Evolutionary conservation across 768 basidiomycete species (phyloP).

Genomic region (Mycena venus): DNA sequence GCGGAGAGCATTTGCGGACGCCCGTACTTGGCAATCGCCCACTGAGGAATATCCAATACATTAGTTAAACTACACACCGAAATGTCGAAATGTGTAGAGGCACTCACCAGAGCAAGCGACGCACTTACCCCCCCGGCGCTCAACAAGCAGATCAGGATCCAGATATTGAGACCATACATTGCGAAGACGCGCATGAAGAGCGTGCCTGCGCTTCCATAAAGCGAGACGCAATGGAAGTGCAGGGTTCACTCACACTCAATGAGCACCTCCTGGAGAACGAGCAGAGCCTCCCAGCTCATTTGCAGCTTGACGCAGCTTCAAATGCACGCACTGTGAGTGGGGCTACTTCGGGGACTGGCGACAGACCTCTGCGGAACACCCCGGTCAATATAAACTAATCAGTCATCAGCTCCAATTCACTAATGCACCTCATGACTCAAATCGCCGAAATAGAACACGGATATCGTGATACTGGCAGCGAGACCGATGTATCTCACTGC

Average conservation of each 20-base stretch:
- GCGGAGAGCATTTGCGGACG: slow-evolving; percentile 12
- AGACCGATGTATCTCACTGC: slow-evolving; percentile 14
- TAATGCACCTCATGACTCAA: slow-evolving; percentile 8
- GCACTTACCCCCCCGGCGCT: not conserved
- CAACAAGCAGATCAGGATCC: slow-evolving; percentile 8
- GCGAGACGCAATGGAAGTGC: not conserved
- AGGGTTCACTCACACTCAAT: slow-evolving; percentile 15
- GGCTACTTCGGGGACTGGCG: not conserved
- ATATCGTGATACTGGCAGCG: slow-evolving; percentile 1
- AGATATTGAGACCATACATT: slow-evolving; percentile 23
- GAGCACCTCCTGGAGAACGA: slow-evolving; percentile 21
- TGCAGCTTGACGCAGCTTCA: slow-evolving; percentile 19
- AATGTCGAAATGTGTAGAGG: not conserved
- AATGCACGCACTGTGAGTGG: not conserved
- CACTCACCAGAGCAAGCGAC: slow-evolving; percentile 15
- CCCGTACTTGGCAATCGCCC: slow-evolving; percentile 18
- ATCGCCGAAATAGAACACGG: slow-evolving; percentile 16
- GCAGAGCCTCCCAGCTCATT: slow-evolving; percentile 2
- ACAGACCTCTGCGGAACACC: not conserved
- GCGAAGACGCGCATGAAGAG: slow-evolving; percentile 20
- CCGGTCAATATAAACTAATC: not conserved
- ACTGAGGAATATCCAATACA: not conserved
- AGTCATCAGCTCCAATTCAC: not conserved
- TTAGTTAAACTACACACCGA: not conserved
- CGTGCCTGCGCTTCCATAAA: not conserved